Evolutionary conservation across 2,329 filamentous ascomycete genomes (phyloP).

Genomic region (Sporothrix humicola): DNA sequence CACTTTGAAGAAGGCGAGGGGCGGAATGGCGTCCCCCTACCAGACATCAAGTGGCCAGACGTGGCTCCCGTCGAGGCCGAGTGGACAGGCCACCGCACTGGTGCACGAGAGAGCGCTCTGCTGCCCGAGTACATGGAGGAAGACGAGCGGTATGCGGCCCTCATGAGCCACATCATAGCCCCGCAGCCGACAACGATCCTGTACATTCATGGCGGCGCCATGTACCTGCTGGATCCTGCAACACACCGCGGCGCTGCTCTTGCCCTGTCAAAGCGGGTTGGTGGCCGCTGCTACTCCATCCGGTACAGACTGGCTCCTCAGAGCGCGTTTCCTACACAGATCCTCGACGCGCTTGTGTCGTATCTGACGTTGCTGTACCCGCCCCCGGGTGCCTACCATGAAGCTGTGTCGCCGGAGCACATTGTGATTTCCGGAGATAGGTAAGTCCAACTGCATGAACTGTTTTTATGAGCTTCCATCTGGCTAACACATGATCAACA

Average conservation of each 20-base stretch:
- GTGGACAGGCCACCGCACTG: slow-evolving; percentile 73
- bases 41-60: slow-evolving; percentile 53
- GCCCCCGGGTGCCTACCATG: slow-evolving; percentile 69
- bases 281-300: slow-evolving; percentile 72
- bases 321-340: slow-evolving; percentile 73
- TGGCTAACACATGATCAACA: too few species aligned
- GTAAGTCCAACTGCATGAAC: slow-evolving; percentile 45
- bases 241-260: slow-evolving; percentile 66
- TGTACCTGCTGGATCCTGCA: slow-evolving; percentile 72
- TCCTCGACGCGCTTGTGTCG: slow-evolving; percentile 73
- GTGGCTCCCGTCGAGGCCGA: slow-evolving; percentile 68
- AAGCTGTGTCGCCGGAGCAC: slow-evolving; percentile 65
- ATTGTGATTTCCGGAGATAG: slow-evolving; percentile 76
- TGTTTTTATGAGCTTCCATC: too few species aligned
- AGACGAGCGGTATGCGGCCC: slow-evolving; percentile 64
- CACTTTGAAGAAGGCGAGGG: slow-evolving; percentile 31
- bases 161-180: slow-evolving; percentile 71
- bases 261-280: slow-evolving; percentile 68
- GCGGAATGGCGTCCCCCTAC: slow-evolving; percentile 26
- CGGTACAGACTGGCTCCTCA: slow-evolving; percentile 78
- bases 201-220: slow-evolving; percentile 79
- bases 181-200: slow-evolving; percentile 67
- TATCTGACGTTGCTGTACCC: slow-evolving; percentile 78
- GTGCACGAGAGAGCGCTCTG: slow-evolving; percentile 55
- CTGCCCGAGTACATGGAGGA: slow-evolving; percentile 63